A percentile compares a stretch with the other conserved stretches of the same genome.
Conservation (phyloP, 208 protist genomes). For the Acanthamoeba sp. region DNA sequence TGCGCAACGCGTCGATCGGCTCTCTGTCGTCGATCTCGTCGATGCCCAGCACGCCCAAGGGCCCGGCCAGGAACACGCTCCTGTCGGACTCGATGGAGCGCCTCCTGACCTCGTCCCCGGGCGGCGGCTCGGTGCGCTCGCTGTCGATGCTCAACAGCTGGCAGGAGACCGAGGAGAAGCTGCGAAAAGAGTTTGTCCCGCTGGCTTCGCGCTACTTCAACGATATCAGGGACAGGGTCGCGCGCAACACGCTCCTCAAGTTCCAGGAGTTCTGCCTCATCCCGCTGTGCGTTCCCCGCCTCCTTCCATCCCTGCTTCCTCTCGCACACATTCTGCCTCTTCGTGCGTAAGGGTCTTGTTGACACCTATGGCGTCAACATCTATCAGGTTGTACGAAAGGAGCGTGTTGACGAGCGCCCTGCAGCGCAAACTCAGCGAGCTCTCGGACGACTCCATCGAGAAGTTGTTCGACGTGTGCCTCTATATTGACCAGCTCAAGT, state of each 20-base stretch:
- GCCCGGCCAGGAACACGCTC: background rate
- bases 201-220: conserved; percentile 55
- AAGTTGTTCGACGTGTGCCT: conserved; percentile 18
- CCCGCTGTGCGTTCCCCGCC: background rate
- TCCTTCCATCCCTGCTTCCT: too few species aligned
- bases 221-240: conserved; percentile 1
- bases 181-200: conserved; percentile 36
- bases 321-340: background rate
- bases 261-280: conserved; percentile 44
- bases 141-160: background rate
- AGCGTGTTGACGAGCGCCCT: conserved; percentile 54
- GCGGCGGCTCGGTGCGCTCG: background rate
- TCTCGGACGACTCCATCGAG: background rate
- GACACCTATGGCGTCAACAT: background rate
- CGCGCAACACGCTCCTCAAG: conserved; percentile 68
- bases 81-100: conserved; percentile 49
- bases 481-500: conserved; percentile 48
- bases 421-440: conserved; percentile 34
- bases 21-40: background rate
- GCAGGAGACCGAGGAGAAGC: conserved; percentile 1
- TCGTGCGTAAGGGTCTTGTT: background rate
- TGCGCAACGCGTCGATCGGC: conserved; percentile 6
- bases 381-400: conserved; percentile 33
- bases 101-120: background rate
- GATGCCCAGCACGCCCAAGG: conserved; percentile 13